A percentile compares a stretch with the other conserved stretches of the same genome.
These are phyloP conservation scores for Solanum bulbocastanum DNA, from an alignment of 257 asterid species.

Conservation along the genomic window DNA sequence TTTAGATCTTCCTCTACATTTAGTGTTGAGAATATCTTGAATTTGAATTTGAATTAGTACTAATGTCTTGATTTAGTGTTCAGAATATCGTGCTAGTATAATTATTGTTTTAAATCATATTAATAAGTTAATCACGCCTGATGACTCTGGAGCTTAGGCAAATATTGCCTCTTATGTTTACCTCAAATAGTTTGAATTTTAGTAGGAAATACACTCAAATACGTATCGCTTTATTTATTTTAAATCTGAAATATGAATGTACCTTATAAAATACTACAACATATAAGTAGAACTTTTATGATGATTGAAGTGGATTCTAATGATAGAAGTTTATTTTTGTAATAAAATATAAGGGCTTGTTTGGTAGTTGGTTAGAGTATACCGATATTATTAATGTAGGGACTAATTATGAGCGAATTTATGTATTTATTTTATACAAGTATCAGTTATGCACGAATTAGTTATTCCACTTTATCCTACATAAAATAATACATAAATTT, in stretches of 20 bases:
- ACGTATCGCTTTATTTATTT: too few relatives aligned
- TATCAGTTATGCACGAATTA: neutral
- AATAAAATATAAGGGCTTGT: neutral
- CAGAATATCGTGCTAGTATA: neutral
- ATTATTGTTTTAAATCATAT: too few relatives aligned
- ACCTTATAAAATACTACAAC: too few relatives aligned
- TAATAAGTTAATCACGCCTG: too few relatives aligned
- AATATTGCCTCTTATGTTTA: too few relatives aligned
- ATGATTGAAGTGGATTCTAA: neutral
- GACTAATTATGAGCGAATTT: neutral
- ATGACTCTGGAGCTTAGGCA: too few relatives aligned
- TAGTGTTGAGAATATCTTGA: neutral
- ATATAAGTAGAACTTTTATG: neutral
- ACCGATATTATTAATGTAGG: neutral
- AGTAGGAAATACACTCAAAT: too few relatives aligned
- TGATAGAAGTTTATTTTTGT: neutral
- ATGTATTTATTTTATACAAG: neutral
- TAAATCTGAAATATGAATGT: neutral
- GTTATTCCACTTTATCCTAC: neutral
- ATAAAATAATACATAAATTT: too few relatives aligned
- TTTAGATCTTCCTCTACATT: neutral
- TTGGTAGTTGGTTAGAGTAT: neutral
- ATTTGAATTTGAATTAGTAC: neutral
- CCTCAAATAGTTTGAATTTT: too few relatives aligned
- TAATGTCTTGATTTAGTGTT: neutral